Conservation (phyloP, 1,139 yeast genomes). For the Lodderomyces parapsilosis region DNA sequence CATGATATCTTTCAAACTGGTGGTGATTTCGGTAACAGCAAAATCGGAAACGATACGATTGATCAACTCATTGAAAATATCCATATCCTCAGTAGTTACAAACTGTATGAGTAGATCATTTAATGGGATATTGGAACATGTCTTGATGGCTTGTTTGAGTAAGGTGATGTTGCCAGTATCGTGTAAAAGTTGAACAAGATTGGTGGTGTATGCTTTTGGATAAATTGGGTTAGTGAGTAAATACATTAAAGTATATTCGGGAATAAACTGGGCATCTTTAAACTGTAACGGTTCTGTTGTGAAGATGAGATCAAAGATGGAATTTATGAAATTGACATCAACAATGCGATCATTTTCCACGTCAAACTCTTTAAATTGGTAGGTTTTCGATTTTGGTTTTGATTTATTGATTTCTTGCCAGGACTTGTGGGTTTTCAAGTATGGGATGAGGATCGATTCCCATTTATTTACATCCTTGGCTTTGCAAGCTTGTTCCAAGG, state of each 20-base stretch:
- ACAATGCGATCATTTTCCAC: conserved; percentile 68
- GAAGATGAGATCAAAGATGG: conserved; percentile 48
- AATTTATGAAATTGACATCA: conserved; percentile 56
- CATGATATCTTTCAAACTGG: conserved; percentile 23
- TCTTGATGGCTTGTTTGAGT: conserved; percentile 76
- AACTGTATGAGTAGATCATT: conserved; percentile 63
- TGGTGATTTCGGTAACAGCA: conserved; percentile 47
- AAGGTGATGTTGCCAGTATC: conserved; percentile 51
- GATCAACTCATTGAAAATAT: conserved; percentile 68
- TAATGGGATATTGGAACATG: conserved; percentile 69
- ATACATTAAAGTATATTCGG: conserved; percentile 66
- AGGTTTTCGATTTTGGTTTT: conserved; percentile 14
- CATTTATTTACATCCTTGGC: conserved; percentile 24
- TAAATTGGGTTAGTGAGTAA: conserved; percentile 84
- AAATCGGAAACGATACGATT: conserved; percentile 64
- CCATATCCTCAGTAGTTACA: conserved; percentile 39
- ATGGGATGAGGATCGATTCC: conserved; percentile 35
- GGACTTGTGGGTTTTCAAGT: conserved; percentile 27
- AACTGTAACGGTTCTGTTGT: conserved; percentile 20
- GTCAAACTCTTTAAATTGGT: conserved; percentile 47
- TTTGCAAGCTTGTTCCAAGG: conserved; percentile 20
- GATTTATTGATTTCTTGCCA: conserved; percentile 23
- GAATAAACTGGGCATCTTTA: conserved; percentile 31
- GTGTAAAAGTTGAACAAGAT: conserved; percentile 50
- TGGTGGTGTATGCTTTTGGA: conserved; percentile 58